phyloP scores from a whole-genome alignment of 768 basidiomycete genomes.

The Kwoniella newhampshirensis region DNA sequence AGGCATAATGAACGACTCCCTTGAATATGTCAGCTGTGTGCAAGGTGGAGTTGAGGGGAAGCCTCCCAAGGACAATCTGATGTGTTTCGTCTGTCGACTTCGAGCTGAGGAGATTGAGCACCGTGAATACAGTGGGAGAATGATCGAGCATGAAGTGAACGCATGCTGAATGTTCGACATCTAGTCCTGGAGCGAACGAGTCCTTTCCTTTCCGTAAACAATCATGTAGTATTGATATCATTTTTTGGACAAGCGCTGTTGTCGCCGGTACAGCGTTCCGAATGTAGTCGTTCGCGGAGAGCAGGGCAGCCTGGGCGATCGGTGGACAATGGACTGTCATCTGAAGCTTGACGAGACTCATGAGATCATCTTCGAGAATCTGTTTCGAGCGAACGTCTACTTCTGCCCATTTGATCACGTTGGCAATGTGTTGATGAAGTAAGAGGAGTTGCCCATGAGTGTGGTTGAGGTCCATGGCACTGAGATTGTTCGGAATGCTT shows the following conservation, averaged over 20 bases:
- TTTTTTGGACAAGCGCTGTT: neutral
- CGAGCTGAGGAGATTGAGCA: conserved; percentile 1
- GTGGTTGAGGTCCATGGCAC: conserved; percentile 1
- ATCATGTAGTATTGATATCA: neutral
- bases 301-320: conserved; percentile 10
- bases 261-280: neutral
- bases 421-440: conserved; percentile 9
- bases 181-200: conserved; percentile 1
- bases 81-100: conserved; percentile 13
- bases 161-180: neutral
- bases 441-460: conserved; percentile 17
- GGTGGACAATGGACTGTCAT: conserved; percentile 8
- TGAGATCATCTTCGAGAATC: neutral
- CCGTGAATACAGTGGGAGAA: neutral
- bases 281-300: conserved; percentile 4
- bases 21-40: conserved; percentile 11
- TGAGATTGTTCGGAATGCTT: neutral
- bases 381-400: neutral
- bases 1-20: conserved; percentile 15
- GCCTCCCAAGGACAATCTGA: conserved; percentile 9
- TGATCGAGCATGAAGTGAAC: neutral
- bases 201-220: neutral
- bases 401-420: conserved; percentile 14
- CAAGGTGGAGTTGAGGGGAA: neutral
- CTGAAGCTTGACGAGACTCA: neutral